Conservation (phyloP, 352 stramenopile genomes). For the Paralagenidium karlingii region DNA sequence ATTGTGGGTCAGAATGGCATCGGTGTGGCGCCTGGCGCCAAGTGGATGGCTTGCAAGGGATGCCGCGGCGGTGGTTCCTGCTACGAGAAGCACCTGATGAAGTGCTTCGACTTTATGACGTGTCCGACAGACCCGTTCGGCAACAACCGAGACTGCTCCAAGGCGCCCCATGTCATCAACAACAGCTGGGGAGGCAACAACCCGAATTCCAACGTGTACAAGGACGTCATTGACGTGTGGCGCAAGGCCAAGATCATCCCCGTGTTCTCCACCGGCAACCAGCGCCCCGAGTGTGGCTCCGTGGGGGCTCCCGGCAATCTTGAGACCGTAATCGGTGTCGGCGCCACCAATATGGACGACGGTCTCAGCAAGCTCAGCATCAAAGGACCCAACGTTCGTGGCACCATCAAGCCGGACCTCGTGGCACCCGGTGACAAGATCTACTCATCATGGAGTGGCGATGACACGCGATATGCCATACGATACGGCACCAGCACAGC, state of each 20-base stretch:
- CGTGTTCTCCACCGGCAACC: conserved; percentile 40
- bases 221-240: conserved; percentile 36
- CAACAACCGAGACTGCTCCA: conserved; percentile 21
- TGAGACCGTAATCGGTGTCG: conserved; percentile 41
- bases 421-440: conserved; percentile 29
- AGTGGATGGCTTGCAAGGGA: conserved; percentile 45
- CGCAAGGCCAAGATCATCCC: conserved; percentile 37
- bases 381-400: conserved; percentile 29
- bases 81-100: conserved; percentile 24
- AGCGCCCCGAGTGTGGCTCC: conserved; percentile 26
- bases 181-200: conserved; percentile 49
- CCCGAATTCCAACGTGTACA: conserved; percentile 16
- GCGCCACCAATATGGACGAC: conserved; percentile 30
- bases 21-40: conserved; percentile 31
- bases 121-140: conserved; percentile 37
- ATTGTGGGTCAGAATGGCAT: conserved; percentile 29
- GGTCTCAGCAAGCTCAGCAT: conserved; percentile 30
- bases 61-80: conserved; percentile 26
- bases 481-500: conserved; percentile 62
- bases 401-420: conserved; percentile 36
- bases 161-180: conserved; percentile 41
- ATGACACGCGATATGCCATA: conserved; percentile 19
- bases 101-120: conserved; percentile 56
- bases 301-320: conserved; percentile 41
- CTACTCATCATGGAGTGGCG: conserved; percentile 19